A percentile compares a stretch with the other conserved stretches of the same genome.
These are phyloP conservation scores for Starmerella stellata DNA, from an alignment of 805 yeast species.

Conservation along the genomic window DNA sequence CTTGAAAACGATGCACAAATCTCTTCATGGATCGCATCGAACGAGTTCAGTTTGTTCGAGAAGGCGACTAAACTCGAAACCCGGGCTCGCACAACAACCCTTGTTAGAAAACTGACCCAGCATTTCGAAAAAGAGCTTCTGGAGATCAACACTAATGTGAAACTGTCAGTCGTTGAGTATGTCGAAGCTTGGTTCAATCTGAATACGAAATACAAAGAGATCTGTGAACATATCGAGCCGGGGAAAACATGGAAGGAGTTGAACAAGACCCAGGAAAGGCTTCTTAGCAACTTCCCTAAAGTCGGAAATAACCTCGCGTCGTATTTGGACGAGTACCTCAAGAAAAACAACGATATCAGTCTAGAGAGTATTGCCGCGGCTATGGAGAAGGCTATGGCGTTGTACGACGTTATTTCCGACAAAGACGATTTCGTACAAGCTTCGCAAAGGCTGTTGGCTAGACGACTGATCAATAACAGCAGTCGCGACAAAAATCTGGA, in stretches of 20 bases:
- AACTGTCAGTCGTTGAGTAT: too few species aligned
- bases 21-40: not conserved
- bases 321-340: slow-evolving; percentile 66
- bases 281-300: not conserved
- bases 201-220: not conserved
- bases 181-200: not conserved
- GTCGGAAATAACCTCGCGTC: slow-evolving; percentile 11
- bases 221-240: not conserved
- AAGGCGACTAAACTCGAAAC: not conserved
- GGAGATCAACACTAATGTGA: not conserved
- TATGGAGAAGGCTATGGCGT: slow-evolving; percentile 63
- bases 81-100: too few species aligned
- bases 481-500: slow-evolving; percentile 71
- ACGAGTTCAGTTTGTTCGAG: not conserved
- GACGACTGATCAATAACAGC: slow-evolving; percentile 69
- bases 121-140: not conserved
- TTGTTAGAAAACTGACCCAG: too few species aligned
- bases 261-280: not conserved
- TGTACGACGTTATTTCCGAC: slow-evolving; percentile 75
- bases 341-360: slow-evolving; percentile 46
- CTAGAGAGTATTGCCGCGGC: slow-evolving; percentile 41
- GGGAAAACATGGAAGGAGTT: not conserved
- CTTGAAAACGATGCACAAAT: not conserved
- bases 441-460: slow-evolving; percentile 76
- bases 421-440: slow-evolving; percentile 85